phyloP scores from a whole-genome alignment of 805 yeast species.

The Wickerhamiella allomyrinae region DNA sequence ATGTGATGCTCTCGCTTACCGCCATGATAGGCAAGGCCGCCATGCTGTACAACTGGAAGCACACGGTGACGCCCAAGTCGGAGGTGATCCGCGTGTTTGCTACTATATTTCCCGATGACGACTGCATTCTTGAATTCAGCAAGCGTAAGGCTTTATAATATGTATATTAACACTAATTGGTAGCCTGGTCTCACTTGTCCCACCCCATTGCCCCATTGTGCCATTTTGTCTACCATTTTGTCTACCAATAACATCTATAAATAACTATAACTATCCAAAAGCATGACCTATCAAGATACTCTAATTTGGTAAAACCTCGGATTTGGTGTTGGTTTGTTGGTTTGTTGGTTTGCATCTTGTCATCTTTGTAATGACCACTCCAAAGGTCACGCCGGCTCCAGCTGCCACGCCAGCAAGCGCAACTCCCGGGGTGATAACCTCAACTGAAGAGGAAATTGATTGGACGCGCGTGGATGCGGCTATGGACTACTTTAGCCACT shows the following conservation, averaged over 20 bases:
- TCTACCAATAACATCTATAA: too few relatives aligned
- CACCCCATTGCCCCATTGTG: too few relatives aligned
- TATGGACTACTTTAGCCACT: constrained; percentile 10
- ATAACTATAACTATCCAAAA: too few relatives aligned
- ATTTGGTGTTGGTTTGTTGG: too few relatives aligned
- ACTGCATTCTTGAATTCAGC: constrained; percentile 62
- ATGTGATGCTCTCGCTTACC: constrained; percentile 80
- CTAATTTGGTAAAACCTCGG: too few relatives aligned
- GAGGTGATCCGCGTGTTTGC: constrained; percentile 95
- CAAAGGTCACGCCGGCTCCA: background rate
- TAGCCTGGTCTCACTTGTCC: too few relatives aligned
- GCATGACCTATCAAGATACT: too few relatives aligned
- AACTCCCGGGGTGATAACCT: background rate
- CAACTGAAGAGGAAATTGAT: constrained; percentile 8
- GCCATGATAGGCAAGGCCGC: constrained; percentile 86
- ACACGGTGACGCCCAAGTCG: constrained; percentile 66
- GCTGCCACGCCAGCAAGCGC: background rate
- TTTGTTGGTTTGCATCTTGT: too few relatives aligned
- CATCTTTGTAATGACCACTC: background rate
- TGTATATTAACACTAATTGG: too few relatives aligned
- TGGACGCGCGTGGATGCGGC: constrained; percentile 17
- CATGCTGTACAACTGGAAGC: constrained; percentile 65
- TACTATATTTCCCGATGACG: constrained; percentile 95
- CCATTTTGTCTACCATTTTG: too few relatives aligned
- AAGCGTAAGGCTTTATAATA: constrained; percentile 10